Evolutionary conservation across 2,329 filamentous ascomycete genomes (phyloP).

Genomic region (Alternaria angustiovoidea): DNA sequence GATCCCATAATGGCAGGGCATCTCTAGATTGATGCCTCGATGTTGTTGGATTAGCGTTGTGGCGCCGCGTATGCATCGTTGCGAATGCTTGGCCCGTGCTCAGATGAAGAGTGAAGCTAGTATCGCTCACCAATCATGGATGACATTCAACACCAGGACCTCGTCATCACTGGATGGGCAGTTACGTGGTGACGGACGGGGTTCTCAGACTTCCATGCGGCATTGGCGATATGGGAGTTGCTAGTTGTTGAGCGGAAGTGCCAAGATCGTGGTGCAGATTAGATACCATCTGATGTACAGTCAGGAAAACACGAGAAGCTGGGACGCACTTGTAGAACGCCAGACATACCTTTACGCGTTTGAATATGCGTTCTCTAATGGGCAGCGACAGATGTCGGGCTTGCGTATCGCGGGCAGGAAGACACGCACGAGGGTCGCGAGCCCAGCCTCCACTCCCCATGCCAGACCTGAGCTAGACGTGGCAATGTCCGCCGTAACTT

Average conservation of each 20-base stretch:
- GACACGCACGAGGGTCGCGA: background rate
- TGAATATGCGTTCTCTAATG: background rate
- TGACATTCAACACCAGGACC: background rate
- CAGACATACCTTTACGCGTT: background rate
- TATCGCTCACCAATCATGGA: background rate
- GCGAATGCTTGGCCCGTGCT: background rate
- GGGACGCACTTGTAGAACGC: background rate
- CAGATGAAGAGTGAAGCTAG: background rate
- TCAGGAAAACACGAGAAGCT: background rate
- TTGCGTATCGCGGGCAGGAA: background rate
- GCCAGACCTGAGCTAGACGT: background rate
- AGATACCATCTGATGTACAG: background rate
- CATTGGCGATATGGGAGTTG: background rate
- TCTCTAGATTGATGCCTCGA: background rate
- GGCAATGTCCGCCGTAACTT: background rate
- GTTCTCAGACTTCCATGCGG: background rate
- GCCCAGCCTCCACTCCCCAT: background rate
- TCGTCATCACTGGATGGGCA: background rate
- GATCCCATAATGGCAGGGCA: background rate
- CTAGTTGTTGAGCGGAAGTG: background rate
- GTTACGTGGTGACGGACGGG: background rate
- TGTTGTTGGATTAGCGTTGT: background rate
- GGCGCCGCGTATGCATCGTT: background rate
- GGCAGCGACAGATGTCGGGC: background rate
- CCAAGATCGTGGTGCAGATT: background rate